Conservation (phyloP, 208 protist species). For the Trypanosoma theileri region DNA sequence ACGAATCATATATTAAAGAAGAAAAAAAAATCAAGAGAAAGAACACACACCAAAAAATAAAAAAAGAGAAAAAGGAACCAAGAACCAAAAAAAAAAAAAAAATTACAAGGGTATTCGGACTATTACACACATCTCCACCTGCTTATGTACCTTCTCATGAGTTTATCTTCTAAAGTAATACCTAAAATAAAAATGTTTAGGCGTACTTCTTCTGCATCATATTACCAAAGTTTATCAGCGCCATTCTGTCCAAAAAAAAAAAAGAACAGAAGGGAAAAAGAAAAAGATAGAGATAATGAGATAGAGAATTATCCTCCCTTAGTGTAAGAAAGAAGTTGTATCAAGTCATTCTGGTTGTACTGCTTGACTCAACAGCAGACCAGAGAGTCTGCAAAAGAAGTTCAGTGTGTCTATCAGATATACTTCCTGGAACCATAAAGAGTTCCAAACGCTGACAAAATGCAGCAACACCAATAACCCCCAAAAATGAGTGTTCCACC, state of each 20-base stretch:
- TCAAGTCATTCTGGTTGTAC: slow-evolving; percentile 12
- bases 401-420: slow-evolving; percentile 38
- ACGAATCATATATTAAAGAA: not conserved
- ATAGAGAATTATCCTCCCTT: not conserved
- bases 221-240: no score
- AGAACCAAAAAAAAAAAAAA: no score
- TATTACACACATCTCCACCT: no score
- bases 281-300: no score
- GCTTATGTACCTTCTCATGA: no score
- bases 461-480: slow-evolving; percentile 58
- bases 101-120: no score
- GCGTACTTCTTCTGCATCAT: no score
- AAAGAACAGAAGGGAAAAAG: no score
- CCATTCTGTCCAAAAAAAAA: no score
- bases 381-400: slow-evolving; percentile 52
- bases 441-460: slow-evolving; percentile 61
- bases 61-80: no score
- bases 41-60: slow-evolving; percentile 2
- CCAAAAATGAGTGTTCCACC: slow-evolving; percentile 52
- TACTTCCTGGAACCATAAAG: slow-evolving; percentile 45
- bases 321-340: not conserved
- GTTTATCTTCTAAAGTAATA: no score
- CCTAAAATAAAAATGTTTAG: no score
- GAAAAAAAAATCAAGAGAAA: slow-evolving; percentile 2
- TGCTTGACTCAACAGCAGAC: slow-evolving; percentile 39